Base-by-base conservation (phyloP, 1,139 yeast species). In the Saccharomycopsis phalli region DNA sequence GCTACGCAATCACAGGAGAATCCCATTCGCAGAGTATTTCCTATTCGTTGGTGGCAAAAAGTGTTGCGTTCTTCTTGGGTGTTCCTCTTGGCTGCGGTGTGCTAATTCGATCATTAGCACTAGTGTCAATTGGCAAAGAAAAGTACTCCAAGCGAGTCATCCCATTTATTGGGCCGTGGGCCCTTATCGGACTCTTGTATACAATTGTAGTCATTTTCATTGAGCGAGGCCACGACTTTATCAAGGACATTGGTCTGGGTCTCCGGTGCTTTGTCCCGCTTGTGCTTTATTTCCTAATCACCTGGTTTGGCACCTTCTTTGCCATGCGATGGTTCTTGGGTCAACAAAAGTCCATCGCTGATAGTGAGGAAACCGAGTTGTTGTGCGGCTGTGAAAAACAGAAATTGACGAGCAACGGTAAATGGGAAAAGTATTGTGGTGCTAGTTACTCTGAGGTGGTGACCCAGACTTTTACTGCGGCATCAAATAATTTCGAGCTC, bases 391-490 rank as follows among this genome's bases (percentile, higher is more conserved):
- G 72, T 50, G 70, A 67, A 47, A 51, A 59, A 37, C 45, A 48
- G 41, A 18, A 40, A 36, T 19, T 34, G 46, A 36, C 23, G 47
- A 47, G 10, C 45, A 47, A 30, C 14, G 31, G 34, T 36, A 52
- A 50, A 44, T 54, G 57, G 58, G 52, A 49, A 22, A 34, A 37
- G 23, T 47, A 47, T 13, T 68, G 74, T 50, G 50, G 59, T 36
- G 71, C 72, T 4, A 53, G 51, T 34, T 74, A 71, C 51, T 51
- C 59, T 6, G 59, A 62, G 34, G 63, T 68, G 2, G 60, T 66
- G 19, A 68, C 78, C 3, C 81, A 73, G 49, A 60, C 72, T 10
- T 74, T 75, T 49, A 73, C 79, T 1, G 77, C 79, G 16, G 69
- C 78, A 2, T 69, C 76, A 4, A 74, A 74, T 52, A 74, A 74